Conservation (phyloP, 768 basidiomycete species). For the Lactarius akahatsu region DNA sequence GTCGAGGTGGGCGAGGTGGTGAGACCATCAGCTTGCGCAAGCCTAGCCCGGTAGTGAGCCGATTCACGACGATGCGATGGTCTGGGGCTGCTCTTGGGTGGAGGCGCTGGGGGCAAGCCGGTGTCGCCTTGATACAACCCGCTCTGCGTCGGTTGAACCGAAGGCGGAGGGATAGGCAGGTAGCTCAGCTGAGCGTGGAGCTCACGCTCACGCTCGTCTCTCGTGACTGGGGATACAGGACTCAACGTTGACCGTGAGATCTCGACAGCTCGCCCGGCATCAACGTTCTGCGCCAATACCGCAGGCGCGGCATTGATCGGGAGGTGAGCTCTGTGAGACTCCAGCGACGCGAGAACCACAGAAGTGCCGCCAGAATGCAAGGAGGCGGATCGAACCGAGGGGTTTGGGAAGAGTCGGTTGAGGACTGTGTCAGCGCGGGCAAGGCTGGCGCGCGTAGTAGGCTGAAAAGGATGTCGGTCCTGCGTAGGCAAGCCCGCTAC, state of each 20-base stretch:
- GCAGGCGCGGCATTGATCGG: constrained; percentile 15
- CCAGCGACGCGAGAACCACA: constrained; percentile 8
- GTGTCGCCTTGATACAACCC: neutral
- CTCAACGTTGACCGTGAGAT: neutral
- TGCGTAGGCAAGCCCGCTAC: neutral
- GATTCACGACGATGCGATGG: constrained; percentile 16
- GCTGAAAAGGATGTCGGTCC: constrained; percentile 1
- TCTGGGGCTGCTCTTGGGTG: neutral
- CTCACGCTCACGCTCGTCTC: neutral
- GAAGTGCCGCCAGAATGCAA: constrained; percentile 13
- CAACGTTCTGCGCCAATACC: constrained; percentile 14
- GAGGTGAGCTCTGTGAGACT: constrained; percentile 21
- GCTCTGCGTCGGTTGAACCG: neutral
- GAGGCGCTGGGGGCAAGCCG: neutral
- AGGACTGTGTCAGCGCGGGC: constrained; percentile 21
- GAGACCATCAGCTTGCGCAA: neutral
- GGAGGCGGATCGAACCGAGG: constrained; percentile 3
- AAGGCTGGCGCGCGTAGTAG: neutral
- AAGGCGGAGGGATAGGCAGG: neutral
- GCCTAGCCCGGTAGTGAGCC: neutral
- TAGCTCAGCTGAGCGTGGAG: constrained; percentile 3
- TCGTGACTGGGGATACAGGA: neutral
- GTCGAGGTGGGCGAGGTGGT: neutral
- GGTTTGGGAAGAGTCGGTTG: constrained; percentile 22
- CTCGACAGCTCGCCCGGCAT: constrained; percentile 18